Evolutionary conservation across 495 filamentous ascomycete genomes (phyloP).

Genomic region (Xylaria scruposa): DNA sequence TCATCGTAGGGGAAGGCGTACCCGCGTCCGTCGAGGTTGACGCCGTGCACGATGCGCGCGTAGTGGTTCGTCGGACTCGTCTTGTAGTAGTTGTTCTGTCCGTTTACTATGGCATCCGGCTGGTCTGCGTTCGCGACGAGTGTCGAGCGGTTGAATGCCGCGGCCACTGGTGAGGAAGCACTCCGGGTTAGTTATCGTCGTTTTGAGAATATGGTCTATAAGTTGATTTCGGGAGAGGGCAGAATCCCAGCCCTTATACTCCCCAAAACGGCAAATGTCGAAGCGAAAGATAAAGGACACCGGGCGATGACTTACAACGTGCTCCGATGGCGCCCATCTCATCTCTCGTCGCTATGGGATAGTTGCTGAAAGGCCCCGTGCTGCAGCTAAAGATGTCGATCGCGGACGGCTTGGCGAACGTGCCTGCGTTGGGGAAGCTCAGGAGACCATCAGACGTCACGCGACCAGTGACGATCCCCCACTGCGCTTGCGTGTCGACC

Average conservation of each 20-base stretch:
- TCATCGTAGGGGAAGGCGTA: conserved; percentile 86
- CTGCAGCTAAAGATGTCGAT: conserved; percentile 75
- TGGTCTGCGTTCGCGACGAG: conserved; percentile 56
- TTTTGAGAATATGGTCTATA: no score
- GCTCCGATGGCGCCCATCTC: conserved; percentile 63
- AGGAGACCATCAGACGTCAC: conserved; percentile 56
- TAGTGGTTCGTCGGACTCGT: conserved; percentile 73
- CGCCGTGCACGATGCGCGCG: conserved; percentile 67
- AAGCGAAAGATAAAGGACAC: neutral
- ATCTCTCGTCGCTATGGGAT: conserved; percentile 44
- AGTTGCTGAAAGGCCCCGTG: conserved; percentile 67
- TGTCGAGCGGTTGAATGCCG: conserved; percentile 72
- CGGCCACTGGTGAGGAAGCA: conserved; percentile 50
- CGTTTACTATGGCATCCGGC: conserved; percentile 53
- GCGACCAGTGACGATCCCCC: conserved; percentile 55
- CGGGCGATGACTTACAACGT: conserved; percentile 38
- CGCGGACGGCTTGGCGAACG: conserved; percentile 64
- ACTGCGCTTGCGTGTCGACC: conserved; percentile 68
- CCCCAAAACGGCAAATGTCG: neutral
- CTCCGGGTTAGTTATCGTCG: neutral
- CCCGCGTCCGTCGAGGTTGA: conserved; percentile 66
- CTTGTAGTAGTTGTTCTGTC: conserved; percentile 55
- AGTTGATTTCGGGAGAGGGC: neutral
- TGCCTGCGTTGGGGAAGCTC: conserved; percentile 55
- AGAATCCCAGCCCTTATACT: neutral